phyloP scores from a whole-genome alignment of 257 asterid genomes.

The Thymus quinquecostatus region DNA sequence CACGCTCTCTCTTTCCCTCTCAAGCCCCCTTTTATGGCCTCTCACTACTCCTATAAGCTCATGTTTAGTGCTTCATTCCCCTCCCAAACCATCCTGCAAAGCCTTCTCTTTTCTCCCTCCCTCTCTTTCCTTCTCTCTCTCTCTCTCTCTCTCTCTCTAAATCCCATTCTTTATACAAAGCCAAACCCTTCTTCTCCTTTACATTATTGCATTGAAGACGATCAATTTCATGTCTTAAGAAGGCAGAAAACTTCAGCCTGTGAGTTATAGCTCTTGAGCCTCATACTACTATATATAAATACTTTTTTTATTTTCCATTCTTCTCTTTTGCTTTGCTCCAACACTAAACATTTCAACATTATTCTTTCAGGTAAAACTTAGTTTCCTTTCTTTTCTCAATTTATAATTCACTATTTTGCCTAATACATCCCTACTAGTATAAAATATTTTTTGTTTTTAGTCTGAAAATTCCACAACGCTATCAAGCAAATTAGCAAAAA shows the following conservation, averaged over 20 bases:
- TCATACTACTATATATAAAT: background rate
- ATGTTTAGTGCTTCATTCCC: slow-evolving; percentile 70
- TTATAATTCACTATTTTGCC: background rate
- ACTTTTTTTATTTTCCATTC: background rate
- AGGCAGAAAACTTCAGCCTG: slow-evolving; percentile 6
- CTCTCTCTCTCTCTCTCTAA: slow-evolving; percentile 21
- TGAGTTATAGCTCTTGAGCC: slow-evolving; percentile 23
- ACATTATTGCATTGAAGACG: slow-evolving; percentile 6
- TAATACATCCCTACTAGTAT: background rate
- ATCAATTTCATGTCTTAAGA: slow-evolving; percentile 25
- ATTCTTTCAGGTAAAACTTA: background rate
- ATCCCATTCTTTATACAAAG: slow-evolving; percentile 1
- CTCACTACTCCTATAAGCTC: slow-evolving; percentile 72
- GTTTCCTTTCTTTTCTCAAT: background rate
- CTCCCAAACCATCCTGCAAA: slow-evolving; percentile 60
- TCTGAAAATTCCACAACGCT: background rate
- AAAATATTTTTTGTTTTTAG: background rate
- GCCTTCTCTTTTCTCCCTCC: slow-evolving; percentile 34
- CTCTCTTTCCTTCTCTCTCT: slow-evolving; percentile 16
- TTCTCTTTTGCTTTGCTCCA: background rate
- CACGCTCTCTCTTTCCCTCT: slow-evolving; percentile 32
- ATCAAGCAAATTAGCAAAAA: background rate
- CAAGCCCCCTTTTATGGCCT: slow-evolving; percentile 34
- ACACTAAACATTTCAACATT: background rate
- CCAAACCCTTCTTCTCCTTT: slow-evolving; percentile 11